Conservation (phyloP, 176 grass and related monocot species). For the Aegilops umbellulata region DNA sequence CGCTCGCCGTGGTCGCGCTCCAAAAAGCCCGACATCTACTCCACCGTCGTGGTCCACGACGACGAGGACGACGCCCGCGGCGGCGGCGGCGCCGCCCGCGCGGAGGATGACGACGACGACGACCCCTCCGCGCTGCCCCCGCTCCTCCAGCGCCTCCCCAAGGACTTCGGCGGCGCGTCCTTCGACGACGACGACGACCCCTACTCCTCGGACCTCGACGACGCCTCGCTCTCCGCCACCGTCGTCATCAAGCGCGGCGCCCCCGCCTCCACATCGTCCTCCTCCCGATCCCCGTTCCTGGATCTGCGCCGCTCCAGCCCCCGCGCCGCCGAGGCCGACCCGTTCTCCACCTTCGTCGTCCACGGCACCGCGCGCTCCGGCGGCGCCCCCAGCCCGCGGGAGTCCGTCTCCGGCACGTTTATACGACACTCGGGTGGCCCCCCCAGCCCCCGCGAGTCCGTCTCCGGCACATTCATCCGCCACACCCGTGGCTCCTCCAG, state of each 20-base stretch:
- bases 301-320: slow-evolving; percentile 68
- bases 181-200: slow-evolving; percentile 83
- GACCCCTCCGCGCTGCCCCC: slow-evolving; percentile 90
- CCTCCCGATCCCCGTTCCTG: slow-evolving; percentile 61
- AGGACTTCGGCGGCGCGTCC: slow-evolving; percentile 91
- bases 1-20: slow-evolving; percentile 61
- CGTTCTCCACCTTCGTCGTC: slow-evolving; percentile 66
- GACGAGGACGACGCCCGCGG: slow-evolving; percentile 27
- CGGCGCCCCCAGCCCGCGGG: slow-evolving; percentile 14
- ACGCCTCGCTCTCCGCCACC: slow-evolving; percentile 49
- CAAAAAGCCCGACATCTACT: slow-evolving; percentile 70
- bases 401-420: slow-evolving; percentile 54
- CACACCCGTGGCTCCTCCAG: slow-evolving; percentile 22
- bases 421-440: slow-evolving; percentile 28
- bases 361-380: slow-evolving; percentile 41
- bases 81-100: slow-evolving; percentile 8
- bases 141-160: slow-evolving; percentile 96
- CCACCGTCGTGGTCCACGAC: slow-evolving; percentile 78
- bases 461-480: slow-evolving; percentile 58
- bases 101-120: slow-evolving; percentile 54
- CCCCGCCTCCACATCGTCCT: slow-evolving; percentile 29
- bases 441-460: slow-evolving; percentile 38
- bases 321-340: slow-evolving; percentile 42
- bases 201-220: slow-evolving; percentile 51
- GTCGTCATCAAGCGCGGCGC: slow-evolving; percentile 63